These are phyloP conservation scores for Spencermartinsiella ligniputridi DNA, from an alignment of 1,139 yeast genomes.

Conservation along the genomic window DNA sequence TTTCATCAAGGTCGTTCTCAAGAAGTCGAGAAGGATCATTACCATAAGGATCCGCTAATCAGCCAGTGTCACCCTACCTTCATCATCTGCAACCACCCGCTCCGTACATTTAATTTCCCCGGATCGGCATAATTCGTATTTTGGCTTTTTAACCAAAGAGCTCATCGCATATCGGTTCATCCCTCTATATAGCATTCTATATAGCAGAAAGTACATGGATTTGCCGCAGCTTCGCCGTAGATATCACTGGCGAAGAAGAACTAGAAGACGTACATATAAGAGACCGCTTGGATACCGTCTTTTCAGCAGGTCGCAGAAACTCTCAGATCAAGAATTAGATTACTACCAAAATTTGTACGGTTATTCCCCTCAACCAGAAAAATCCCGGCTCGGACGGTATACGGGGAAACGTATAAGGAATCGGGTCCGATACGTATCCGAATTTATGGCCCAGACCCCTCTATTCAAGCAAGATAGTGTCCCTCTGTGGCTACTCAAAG, in stretches of 20 bases:
- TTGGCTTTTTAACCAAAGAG: too few relatives aligned
- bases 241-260: background rate
- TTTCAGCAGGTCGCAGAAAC: background rate
- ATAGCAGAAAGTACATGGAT: background rate
- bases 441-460: background rate
- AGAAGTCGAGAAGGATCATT: too few relatives aligned
- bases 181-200: background rate
- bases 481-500: background rate
- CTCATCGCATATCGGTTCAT: background rate
- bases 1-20: too few relatives aligned
- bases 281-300: background rate
- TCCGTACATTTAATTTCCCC: too few relatives aligned
- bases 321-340: background rate
- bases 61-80: too few relatives aligned
- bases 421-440: background rate
- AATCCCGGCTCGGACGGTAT: background rate
- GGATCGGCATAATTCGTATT: too few relatives aligned
- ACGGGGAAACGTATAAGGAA: background rate
- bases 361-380: background rate
- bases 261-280: background rate
- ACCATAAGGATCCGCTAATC: too few relatives aligned
- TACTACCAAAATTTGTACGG: background rate
- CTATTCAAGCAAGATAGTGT: slow-evolving; percentile 1
- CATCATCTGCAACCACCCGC: too few relatives aligned
- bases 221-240: background rate